Percentiles rank a stretch among this genome's conserved stretches.
phyloP scores from a whole-genome alignment of 352 stramenopile genomes.

The Paralagenidium karlingii region DNA sequence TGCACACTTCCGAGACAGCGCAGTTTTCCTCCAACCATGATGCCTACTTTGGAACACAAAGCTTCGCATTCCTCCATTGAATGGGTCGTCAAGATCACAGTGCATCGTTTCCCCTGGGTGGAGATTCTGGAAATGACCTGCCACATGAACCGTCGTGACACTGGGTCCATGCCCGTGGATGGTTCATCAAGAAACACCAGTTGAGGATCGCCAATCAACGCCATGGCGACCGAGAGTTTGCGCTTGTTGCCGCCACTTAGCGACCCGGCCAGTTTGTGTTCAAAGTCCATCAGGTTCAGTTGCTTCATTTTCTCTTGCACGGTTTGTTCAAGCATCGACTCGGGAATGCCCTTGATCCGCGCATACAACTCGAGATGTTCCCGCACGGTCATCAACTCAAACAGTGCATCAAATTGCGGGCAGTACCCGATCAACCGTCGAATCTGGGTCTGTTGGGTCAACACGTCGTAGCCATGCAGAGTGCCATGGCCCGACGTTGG shows the following conservation, averaged over 20 bases:
- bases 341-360: constrained; percentile 70
- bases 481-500: constrained; percentile 5
- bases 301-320: constrained; percentile 33
- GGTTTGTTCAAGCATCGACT: constrained; percentile 12
- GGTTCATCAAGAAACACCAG: constrained; percentile 89
- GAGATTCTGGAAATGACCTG: constrained; percentile 74
- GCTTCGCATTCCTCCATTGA: constrained; percentile 94
- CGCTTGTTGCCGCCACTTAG: constrained; percentile 94
- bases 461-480: constrained; percentile 8
- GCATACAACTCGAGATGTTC: constrained; percentile 83
- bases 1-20: constrained; percentile 80
- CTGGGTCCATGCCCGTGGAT: constrained; percentile 90
- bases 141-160: constrained; percentile 91
- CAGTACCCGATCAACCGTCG: constrained; percentile 53
- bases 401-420: constrained; percentile 90
- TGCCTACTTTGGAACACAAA: constrained; percentile 90
- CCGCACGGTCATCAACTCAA: constrained; percentile 62
- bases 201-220: constrained; percentile 88
- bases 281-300: constrained; percentile 43
- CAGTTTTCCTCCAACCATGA: constrained; percentile 78
- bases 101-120: constrained; percentile 44
- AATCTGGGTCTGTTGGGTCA: constrained; percentile 9
- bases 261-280: constrained; percentile 48
- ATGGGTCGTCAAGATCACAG: constrained; percentile 89
- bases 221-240: constrained; percentile 95